Evolutionary conservation across 148 eudicot species (phyloP).

Genomic region (Amaranthus hypochondriacus): DNA sequence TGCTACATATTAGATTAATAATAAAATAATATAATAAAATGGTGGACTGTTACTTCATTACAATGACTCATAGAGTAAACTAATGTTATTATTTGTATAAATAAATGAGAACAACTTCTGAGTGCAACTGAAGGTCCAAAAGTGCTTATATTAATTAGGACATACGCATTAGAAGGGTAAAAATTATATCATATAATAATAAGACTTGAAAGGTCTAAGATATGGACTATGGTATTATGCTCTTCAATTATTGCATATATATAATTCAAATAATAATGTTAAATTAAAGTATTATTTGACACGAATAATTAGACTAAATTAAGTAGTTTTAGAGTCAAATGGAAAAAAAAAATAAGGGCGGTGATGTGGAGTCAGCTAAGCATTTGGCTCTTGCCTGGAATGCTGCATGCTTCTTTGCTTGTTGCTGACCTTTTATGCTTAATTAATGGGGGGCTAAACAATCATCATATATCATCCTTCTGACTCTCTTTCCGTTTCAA

Average conservation of each 20-base stretch:
- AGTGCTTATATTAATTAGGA: background rate
- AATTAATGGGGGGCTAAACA: background rate
- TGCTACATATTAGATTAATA: background rate
- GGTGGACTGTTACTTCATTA: background rate
- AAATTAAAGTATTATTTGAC: no score
- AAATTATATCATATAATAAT: background rate
- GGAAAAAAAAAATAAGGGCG: background rate
- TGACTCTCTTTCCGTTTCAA: no score
- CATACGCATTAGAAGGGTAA: background rate
- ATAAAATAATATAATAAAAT: background rate
- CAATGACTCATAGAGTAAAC: background rate
- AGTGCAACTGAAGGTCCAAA: conserved; percentile 1
- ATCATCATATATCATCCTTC: background rate
- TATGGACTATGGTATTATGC: background rate
- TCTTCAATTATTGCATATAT: background rate
- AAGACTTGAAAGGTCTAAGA: background rate
- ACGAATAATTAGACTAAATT: no score
- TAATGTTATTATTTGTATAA: background rate
- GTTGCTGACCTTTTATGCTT: background rate
- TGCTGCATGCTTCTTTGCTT: conserved; percentile 4
- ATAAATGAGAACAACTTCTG: background rate
- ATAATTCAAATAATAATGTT: background rate
- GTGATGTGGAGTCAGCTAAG: background rate
- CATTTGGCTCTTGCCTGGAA: background rate
- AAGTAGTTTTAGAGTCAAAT: no score